Percentiles rank a stretch among this genome's conserved stretches.
phyloP scores from a whole-genome alignment of 257 asterid genomes.

The Cruciata laevipes region DNA sequence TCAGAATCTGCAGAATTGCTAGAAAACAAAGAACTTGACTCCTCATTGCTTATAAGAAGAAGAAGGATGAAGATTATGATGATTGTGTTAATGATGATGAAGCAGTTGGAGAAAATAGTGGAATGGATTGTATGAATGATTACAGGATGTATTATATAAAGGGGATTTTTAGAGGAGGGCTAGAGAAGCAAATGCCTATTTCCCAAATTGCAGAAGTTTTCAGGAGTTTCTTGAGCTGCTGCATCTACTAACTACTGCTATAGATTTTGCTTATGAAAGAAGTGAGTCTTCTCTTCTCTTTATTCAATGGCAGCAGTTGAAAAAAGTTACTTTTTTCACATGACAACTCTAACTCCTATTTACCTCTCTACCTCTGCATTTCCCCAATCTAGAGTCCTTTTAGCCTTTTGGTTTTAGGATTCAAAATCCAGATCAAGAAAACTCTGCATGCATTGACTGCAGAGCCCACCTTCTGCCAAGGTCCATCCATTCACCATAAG shows the following conservation, averaged over 20 bases:
- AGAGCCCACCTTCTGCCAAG: constrained; percentile 26
- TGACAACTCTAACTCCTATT: constrained; percentile 21
- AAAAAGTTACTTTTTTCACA: constrained; percentile 16
- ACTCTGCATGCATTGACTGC: constrained; percentile 34
- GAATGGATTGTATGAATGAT: constrained; percentile 3
- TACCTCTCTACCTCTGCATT: background rate
- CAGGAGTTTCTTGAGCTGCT: constrained; percentile 6
- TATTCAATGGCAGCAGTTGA: constrained; percentile 10
- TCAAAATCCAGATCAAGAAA: constrained; percentile 7
- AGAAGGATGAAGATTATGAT: constrained; percentile 20
- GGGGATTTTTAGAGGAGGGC: constrained; percentile 1
- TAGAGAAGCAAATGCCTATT: background rate
- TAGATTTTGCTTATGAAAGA: constrained; percentile 43
- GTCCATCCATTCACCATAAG: constrained; percentile 19
- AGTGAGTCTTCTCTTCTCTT: constrained; percentile 33
- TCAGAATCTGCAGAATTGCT: constrained; percentile 24
- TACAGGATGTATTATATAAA: constrained; percentile 1
- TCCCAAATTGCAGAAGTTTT: background rate
- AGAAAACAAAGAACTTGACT: constrained; percentile 23
- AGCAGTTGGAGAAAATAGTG: background rate
- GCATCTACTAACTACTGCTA: constrained; percentile 19
- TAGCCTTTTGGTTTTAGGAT: constrained; percentile 17
- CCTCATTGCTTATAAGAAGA: constrained; percentile 28
- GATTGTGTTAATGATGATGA: constrained; percentile 4
- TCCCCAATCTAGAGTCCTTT: constrained; percentile 8